Percentiles rank a stretch among this genome's conserved stretches.
These are phyloP conservation scores for Endocarpon pusillum DNA, from an alignment of 495 filamentous ascomycete species.

Conservation along the genomic window DNA sequence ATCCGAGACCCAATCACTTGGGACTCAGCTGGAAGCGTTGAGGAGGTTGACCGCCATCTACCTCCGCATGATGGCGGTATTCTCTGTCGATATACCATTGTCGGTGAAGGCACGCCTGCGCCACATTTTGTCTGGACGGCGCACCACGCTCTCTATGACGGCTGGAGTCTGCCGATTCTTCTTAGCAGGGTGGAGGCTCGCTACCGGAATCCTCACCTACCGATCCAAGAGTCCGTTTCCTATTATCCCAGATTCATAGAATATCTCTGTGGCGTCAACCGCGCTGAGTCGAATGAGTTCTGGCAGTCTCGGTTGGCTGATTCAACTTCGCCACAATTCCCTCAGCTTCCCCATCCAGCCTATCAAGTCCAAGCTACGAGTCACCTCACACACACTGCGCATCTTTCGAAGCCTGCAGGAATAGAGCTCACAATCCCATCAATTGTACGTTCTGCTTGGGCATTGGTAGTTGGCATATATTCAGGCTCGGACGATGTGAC, in stretches of 20 bases:
- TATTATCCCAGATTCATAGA: slow-evolving; percentile 14
- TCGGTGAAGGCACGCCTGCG: slow-evolving; percentile 9
- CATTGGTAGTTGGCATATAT: slow-evolving; percentile 26
- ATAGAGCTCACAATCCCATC: slow-evolving; percentile 27
- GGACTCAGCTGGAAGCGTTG: slow-evolving; percentile 25
- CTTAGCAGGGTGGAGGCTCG: slow-evolving; percentile 21
- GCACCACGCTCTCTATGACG: slow-evolving; percentile 59
- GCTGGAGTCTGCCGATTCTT: slow-evolving; percentile 49
- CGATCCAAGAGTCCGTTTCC: slow-evolving; percentile 2
- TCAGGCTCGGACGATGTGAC: slow-evolving; percentile 26
- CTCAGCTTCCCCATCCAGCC: slow-evolving; percentile 22
- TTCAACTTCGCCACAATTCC: slow-evolving; percentile 27
- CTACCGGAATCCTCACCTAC: slow-evolving; percentile 7
- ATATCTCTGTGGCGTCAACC: slow-evolving; percentile 11
- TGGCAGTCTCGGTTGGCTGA: slow-evolving; percentile 24
- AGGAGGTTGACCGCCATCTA: slow-evolving; percentile 25
- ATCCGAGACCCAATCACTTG: slow-evolving; percentile 30
- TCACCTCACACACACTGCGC: slow-evolving; percentile 22
- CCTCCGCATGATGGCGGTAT: slow-evolving; percentile 35
- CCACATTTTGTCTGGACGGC: slow-evolving; percentile 42
- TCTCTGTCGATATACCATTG: slow-evolving; percentile 37
- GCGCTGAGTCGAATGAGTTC: slow-evolving; percentile 11
- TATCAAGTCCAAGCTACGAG: slow-evolving; percentile 31
- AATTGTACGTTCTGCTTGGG: slow-evolving; percentile 37
- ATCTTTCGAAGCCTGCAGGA: slow-evolving; percentile 13